Evolutionary conservation across 257 asterid genomes (phyloP).

Genomic region (Rehmannia glutinosa): DNA sequence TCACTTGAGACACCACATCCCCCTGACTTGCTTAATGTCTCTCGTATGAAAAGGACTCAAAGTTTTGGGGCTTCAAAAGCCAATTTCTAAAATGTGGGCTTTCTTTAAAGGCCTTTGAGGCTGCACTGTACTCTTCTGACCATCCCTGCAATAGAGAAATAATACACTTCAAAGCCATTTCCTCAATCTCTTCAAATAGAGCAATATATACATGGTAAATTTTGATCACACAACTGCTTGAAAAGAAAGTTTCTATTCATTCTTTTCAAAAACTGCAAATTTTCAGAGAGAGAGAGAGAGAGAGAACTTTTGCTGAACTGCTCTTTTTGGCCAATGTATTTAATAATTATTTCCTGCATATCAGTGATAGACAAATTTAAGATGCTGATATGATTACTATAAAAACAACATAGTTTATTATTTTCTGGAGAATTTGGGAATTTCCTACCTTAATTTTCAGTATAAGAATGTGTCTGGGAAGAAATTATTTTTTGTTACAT

Average conservation of each 20-base stretch:
- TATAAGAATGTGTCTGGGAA: too few species aligned
- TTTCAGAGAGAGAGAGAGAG: too few species aligned
- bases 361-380: too few species aligned
- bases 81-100: conserved; percentile 69
- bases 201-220: not conserved
- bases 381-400: too few species aligned
- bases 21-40: conserved; percentile 20
- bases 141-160: conserved; percentile 43
- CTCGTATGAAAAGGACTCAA: conserved; percentile 45
- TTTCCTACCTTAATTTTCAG: too few species aligned
- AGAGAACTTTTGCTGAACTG: too few species aligned
- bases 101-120: conserved; percentile 62
- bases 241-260: not conserved
- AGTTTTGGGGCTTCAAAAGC: conserved; percentile 58
- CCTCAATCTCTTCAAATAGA: not conserved
- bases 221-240: too few species aligned
- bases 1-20: not conserved
- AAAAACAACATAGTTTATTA: too few species aligned
- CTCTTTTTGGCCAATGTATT: too few species aligned
- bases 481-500: too few species aligned
- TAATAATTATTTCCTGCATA: too few species aligned
- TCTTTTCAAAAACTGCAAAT: not conserved
- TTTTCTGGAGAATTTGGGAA: too few species aligned
- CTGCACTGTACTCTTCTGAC: conserved; percentile 50
- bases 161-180: not conserved